Percentiles rank a stretch among this genome's conserved stretches.
Evolutionary conservation across 805 yeast genomes (phyloP).

Genomic region (Ogataea minuta): DNA sequence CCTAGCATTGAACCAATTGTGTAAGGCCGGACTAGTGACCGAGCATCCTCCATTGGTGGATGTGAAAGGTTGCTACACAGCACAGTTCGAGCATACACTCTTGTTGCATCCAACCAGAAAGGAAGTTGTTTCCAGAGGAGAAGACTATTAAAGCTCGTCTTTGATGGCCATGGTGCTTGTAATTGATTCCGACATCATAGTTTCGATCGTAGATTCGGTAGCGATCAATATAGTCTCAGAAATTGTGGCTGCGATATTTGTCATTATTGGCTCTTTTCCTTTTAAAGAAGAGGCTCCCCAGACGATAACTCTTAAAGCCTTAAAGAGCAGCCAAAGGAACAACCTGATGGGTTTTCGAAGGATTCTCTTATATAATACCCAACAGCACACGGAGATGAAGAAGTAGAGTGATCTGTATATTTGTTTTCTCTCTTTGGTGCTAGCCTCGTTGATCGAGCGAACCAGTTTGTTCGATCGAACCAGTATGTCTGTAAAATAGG

Average conservation of each 20-base stretch:
- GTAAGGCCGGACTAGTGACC: slow-evolving; percentile 80
- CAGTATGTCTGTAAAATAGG: slow-evolving; percentile 41
- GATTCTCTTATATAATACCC: slow-evolving; percentile 51
- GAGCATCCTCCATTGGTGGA: slow-evolving; percentile 95
- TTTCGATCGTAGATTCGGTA: slow-evolving; percentile 1
- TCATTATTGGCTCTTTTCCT: slow-evolving; percentile 4
- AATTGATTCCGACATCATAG: not conserved
- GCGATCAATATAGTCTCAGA: slow-evolving; percentile 1
- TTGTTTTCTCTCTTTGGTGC: slow-evolving; percentile 45
- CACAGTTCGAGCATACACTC: slow-evolving; percentile 95
- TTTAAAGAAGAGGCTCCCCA: slow-evolving; percentile 16
- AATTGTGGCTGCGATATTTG: slow-evolving; percentile 1
- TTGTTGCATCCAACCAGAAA: slow-evolving; percentile 86
- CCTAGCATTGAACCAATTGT: slow-evolving; percentile 80
- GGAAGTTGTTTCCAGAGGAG: slow-evolving; percentile 94
- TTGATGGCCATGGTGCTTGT: slow-evolving; percentile 5
- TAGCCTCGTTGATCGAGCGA: slow-evolving; percentile 50
- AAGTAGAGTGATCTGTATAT: slow-evolving; percentile 49
- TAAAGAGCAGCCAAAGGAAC: slow-evolving; percentile 46
- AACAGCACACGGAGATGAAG: slow-evolving; percentile 42
- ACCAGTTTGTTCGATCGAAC: slow-evolving; percentile 45
- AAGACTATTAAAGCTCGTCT: slow-evolving; percentile 60
- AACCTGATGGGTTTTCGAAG: slow-evolving; percentile 43
- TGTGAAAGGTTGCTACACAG: slow-evolving; percentile 81
- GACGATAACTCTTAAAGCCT: slow-evolving; percentile 29